Conservation (phyloP, 192 early-diverging fungal species). For the Umbelopsis isabellina region DNA sequence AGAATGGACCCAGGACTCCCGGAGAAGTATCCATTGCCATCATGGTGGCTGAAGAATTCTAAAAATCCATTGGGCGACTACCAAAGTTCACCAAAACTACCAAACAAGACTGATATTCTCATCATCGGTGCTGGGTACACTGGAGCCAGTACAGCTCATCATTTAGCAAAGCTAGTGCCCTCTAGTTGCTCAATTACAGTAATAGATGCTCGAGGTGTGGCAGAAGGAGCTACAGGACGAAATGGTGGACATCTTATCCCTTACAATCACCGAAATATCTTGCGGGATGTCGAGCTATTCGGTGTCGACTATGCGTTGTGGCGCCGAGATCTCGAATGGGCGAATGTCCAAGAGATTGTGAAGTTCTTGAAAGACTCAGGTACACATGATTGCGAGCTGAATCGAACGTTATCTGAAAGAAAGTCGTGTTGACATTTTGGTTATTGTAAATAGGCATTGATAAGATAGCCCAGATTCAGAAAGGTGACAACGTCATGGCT, state of each 20-base stretch:
- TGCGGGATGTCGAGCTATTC: neutral
- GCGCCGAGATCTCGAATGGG: constrained; percentile 12
- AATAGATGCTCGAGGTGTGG: constrained; percentile 1
- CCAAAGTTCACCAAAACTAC: neutral
- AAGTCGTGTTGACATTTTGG: neutral
- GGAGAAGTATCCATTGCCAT: constrained; percentile 7
- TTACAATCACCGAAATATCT: constrained; percentile 12
- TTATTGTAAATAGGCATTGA: neutral
- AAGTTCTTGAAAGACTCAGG: neutral
- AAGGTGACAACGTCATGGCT: constrained; percentile 12
- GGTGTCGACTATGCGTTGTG: constrained; percentile 9
- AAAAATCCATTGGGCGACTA: neutral
- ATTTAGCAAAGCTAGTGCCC: neutral
- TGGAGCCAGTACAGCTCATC: constrained; percentile 4
- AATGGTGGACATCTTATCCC: constrained; percentile 13
- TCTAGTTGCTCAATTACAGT: neutral
- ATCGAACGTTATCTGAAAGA: too few species aligned
- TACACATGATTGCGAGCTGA: neutral
- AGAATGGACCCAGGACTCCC: constrained; percentile 15
- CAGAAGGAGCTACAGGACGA: constrained; percentile 5
- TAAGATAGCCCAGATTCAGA: constrained; percentile 8
- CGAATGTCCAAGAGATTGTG: neutral
- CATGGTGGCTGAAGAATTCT: constrained; percentile 7
- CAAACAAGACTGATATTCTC: neutral
- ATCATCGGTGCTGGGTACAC: constrained; percentile 13